Evolutionary conservation across 495 filamentous ascomycete species (phyloP), one percentile per base, ranked within the genome.

Genomic region (Elasticomyces elasticus): DNA sequence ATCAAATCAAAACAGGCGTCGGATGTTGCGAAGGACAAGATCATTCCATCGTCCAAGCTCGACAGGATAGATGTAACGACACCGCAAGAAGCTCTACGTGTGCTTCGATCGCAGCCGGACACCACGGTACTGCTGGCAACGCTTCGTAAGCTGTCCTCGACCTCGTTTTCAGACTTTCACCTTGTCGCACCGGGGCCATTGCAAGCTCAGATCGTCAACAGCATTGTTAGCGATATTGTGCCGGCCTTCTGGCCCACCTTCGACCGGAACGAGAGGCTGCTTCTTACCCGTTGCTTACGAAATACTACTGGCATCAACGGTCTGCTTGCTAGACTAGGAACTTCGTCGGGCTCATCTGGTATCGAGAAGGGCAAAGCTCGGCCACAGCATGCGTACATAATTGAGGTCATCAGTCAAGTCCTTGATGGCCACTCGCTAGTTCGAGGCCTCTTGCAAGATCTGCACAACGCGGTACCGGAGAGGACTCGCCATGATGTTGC

Each of bases 221-320:
- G 74, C 10, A 69, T 95, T 59, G 79, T 88, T 52, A 79, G 71
- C 31, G 77, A 78, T 31, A 86, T 83, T 35, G 72, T 90, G 5
- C 83, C 86, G 5, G 82, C 86, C 59, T 88, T 86, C 66, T 95
- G 89, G 89, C 54, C 69, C n/a, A 47, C 25, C 17, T 37, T 56
- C 6, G 9, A 33, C 5, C n/a, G 4, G 17, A 20, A 35, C 11
- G 67, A 68, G 0, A 44, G 73, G 7, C 62, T 58, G 15, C 63
- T 78, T 4, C 65, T 98, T 13, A 51, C 87, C 6, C 69, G 71
- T 62, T 90, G 84, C 63, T 71, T 98, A 1, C 75, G 75, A 49
- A 94, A 83, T 55, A 70, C 89, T 26, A 70, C 80, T 5, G 91
- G 49, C 19, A 28, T 61, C 23, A 61, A 61, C 17, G 58, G 54